Base-by-base conservation (phyloP, 441 rosid species). In the Gossypium davidsonii region DNA sequence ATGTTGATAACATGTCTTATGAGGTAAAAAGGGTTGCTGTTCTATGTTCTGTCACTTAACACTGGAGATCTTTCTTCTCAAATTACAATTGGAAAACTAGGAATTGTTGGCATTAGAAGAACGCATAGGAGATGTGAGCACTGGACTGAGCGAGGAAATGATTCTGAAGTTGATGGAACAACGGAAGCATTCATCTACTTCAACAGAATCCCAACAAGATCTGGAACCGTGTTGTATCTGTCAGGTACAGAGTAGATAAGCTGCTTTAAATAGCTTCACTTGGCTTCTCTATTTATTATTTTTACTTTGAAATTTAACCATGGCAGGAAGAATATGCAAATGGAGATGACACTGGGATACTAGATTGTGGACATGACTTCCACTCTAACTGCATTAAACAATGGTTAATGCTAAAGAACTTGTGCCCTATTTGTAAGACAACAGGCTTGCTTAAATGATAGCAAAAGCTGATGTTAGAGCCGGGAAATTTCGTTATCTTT, bases 1-100 rank as follows among this genome's bases (percentile, higher is more conserved):
- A 91, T 74, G 90, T 89, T 53, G 97, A 93, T 79, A 90, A 90
- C 83, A 93, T 93, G 98, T 89, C 97, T 15, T 93, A 91, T 21
- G 97, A 93, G 93, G 98, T 93, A 78, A 79, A 73, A 65, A 14
- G 37, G 57, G 14, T 53, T 37, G 34, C 65, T 72, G 44, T 65
- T 55, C 57, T 48, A 20, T 21, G 44, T 56, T 21, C 44, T 3
- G 55, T 34, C 53, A 21, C 59, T 78, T 72, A 31, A 31, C 58
- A 6, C 28, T 6, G 56, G 60, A 68, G 10, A 28, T n/a, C 28
- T 25, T 73, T 59, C 46, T 2, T 34, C 73, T 79, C 20, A 79
- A 15, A 9, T 25, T 23, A 52, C 31, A 67, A 23, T 58, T 70
- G 71, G 77, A 78, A 71, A 79, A n/a, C 62, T 74, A 91, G 98